Conservation (phyloP, 1,284 basidiomycete genomes). For the Malassezia obtusa region DNA sequence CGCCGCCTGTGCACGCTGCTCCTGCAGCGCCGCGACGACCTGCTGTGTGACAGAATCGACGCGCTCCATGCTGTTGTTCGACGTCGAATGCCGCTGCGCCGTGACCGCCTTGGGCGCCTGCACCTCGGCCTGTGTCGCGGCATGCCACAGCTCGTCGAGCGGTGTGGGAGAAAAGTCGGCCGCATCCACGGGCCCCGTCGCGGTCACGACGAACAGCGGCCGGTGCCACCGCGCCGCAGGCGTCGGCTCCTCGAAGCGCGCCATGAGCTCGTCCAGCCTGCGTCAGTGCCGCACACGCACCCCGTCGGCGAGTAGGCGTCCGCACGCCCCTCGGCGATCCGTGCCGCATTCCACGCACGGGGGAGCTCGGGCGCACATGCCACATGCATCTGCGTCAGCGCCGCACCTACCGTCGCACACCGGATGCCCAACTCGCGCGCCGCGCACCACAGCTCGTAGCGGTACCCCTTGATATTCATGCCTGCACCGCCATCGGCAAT, state of each 20-base stretch:
- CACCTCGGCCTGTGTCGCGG: slow-evolving; percentile 65
- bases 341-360: slow-evolving; percentile 59
- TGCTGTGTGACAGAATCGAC: slow-evolving; percentile 43
- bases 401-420: slow-evolving; percentile 69
- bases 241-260: slow-evolving; percentile 87
- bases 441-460: slow-evolving; percentile 95
- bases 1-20: slow-evolving; percentile 17
- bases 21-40: slow-evolving; percentile 26
- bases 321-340: slow-evolving; percentile 47
- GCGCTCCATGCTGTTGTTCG: slow-evolving; percentile 48
- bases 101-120: slow-evolving; percentile 77
- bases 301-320: slow-evolving; percentile 36
- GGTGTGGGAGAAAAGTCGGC: slow-evolving; percentile 53
- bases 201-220: slow-evolving; percentile 65
- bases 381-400: slow-evolving; percentile 52
- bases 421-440: slow-evolving; percentile 76
- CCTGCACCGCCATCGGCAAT: slow-evolving; percentile 68
- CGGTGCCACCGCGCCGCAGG: slow-evolving; percentile 97
- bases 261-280: slow-evolving; percentile 77
- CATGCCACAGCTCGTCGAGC: slow-evolving; percentile 66
- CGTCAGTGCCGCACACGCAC: slow-evolving; percentile 55
- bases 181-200: not conserved
- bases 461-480: slow-evolving; percentile 90
- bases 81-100: slow-evolving; percentile 47
- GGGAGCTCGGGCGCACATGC: slow-evolving; percentile 57